Base-by-base conservation (phyloP, 2,329 filamentous ascomycete species). In the Clonostachys rhizophaga region DNA sequence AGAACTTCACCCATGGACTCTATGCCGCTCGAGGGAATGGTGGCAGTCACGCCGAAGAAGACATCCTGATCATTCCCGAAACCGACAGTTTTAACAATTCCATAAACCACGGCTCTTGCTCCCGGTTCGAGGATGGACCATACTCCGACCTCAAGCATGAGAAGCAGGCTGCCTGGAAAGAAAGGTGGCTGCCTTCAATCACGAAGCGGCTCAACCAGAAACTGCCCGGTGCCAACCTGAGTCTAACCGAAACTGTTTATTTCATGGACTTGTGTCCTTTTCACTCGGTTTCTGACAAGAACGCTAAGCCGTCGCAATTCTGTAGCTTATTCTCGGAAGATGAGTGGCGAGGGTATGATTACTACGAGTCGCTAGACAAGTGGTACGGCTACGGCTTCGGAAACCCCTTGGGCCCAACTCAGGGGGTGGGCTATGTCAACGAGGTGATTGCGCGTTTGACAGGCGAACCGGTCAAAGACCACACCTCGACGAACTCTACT, bases 251-350 rank as follows among this genome's bases (percentile, higher is more conserved):
- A 34, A 80, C 83, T 1, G 71, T 91, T 48, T 79, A 77, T 48
- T 62, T 96, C 34, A 96, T 96, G 90, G 90, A 96, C 57, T 73
- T 96, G 50, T 96, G 91, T 58, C 85, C 91, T 0, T 96, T 90
- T 67, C 78, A 86, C 55, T 92, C 89, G 0, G 82, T 95, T n/a
- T 82, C 85, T 9, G 72, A 79, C 6, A 67, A 75, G 4, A 77
- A 70, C 5, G 52, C 49, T 2, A 55, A 52, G 2, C 62, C 86
- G 10, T 90, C 89, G 0, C 69, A 73, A 0, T 95, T 96, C 67
- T 96, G 91, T 65, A 61, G 63, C 13, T 72, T 96, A 24, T 96
- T 96, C 68, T 84, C 79, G 0, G 62, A 74, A 13, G 64, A 76
- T 1, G 90, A 95, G 65, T 96, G 89, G 88, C 68, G 71, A 35